Conservation (phyloP, 352 stramenopile species). For the Pythium aquatile region DNA sequence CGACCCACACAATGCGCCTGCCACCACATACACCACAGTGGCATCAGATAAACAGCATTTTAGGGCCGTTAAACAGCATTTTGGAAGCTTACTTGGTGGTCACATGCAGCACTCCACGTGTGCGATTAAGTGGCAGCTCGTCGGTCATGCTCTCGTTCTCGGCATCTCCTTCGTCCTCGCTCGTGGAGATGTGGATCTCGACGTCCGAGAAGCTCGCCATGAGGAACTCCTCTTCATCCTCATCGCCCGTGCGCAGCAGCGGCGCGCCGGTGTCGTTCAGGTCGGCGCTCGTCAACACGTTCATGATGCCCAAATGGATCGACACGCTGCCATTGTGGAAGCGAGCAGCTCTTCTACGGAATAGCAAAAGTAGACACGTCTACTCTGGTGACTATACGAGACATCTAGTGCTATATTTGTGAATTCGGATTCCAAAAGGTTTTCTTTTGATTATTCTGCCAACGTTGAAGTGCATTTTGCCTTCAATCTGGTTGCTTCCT, state of each 20-base stretch:
- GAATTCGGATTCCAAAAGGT: too few species aligned
- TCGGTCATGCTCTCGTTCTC: constrained; percentile 32
- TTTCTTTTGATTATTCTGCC: too few species aligned
- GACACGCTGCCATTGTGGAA: neutral
- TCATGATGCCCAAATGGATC: constrained; percentile 33
- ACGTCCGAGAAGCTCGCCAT: constrained; percentile 49
- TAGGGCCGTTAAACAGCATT: too few species aligned
- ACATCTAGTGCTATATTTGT: too few species aligned
- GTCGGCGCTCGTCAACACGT: constrained; percentile 47
- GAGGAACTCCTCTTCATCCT: constrained; percentile 62
- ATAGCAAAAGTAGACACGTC: neutral
- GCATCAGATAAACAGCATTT: too few species aligned
- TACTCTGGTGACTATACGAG: neutral
- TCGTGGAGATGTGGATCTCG: constrained; percentile 36
- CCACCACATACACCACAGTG: too few species aligned
- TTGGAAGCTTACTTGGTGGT: constrained; percentile 34
- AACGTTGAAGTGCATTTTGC: too few species aligned
- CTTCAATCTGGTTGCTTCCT: too few species aligned
- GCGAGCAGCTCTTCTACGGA: neutral
- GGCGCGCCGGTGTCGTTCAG: constrained; percentile 47
- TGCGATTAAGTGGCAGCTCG: constrained; percentile 29
- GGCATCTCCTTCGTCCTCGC: constrained; percentile 14
- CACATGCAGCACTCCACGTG: constrained; percentile 35
- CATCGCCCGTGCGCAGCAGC: constrained; percentile 43
- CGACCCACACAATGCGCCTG: constrained; percentile 69